These are phyloP conservation scores for Sclerotinia nivalis DNA, from an alignment of 2,329 filamentous ascomycete species.

Conservation along the genomic window DNA sequence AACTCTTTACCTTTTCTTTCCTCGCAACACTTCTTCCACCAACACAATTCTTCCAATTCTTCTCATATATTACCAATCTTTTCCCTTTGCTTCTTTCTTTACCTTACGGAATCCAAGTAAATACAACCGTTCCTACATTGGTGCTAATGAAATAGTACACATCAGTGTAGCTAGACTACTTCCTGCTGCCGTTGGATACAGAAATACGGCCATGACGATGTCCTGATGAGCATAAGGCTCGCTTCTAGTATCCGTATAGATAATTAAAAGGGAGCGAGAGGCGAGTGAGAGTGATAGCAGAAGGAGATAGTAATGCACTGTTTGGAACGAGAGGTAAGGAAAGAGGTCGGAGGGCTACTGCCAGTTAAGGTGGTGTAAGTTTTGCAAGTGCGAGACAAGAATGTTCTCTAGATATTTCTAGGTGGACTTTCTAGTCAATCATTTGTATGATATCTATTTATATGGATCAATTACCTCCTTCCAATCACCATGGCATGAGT, in stretches of 20 bases:
- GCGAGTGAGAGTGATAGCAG: not conserved
- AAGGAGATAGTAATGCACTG: not conserved
- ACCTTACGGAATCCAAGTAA: not conserved
- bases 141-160: not conserved
- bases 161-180: not conserved
- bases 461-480: not conserved
- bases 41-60: not conserved
- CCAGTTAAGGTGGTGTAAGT: not conserved
- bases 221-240: not conserved
- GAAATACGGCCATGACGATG: no score
- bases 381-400: not conserved
- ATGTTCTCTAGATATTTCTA: not conserved
- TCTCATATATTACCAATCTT: not conserved
- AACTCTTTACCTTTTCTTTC: no score
- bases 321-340: not conserved
- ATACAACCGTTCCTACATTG: not conserved
- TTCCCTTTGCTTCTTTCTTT: not conserved
- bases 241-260: not conserved
- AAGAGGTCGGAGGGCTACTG: not conserved
- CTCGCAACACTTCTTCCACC: not conserved
- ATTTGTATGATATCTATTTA: not conserved
- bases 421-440: not conserved
- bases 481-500: not conserved
- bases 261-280: not conserved
- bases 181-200: not conserved